Evolutionary conservation across 2,329 filamentous ascomycete genomes (phyloP).

Genomic region (Fusarium penzigii): DNA sequence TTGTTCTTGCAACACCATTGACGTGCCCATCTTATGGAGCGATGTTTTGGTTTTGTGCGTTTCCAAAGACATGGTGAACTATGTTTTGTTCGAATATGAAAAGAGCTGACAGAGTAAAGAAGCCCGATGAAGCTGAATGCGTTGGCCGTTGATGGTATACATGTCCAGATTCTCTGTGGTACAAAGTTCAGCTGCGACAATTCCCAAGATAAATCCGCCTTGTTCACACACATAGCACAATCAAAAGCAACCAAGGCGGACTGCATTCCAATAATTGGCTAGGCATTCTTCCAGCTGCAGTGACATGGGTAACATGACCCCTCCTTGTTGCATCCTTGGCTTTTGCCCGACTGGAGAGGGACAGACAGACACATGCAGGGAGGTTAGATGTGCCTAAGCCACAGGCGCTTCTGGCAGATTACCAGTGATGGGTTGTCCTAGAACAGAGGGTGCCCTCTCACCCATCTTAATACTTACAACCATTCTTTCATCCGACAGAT

Average conservation of each 20-base stretch:
- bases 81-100: not conserved
- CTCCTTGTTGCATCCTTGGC: not conserved
- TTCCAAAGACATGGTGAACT: conserved; percentile 9
- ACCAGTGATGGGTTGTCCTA: not conserved
- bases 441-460: not conserved
- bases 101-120: no score
- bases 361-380: not conserved
- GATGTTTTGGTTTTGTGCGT: conserved; percentile 2
- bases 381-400: not conserved
- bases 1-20: not conserved
- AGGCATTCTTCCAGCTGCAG: not conserved
- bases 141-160: not conserved
- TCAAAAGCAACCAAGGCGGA: not conserved
- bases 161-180: not conserved
- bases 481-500: not conserved
- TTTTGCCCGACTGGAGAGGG: conserved; percentile 8
- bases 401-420: conserved; percentile 10
- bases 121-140: no score
- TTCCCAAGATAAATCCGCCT: not conserved
- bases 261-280: not conserved
- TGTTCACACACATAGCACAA: not conserved
- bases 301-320: not conserved
- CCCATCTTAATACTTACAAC: not conserved
- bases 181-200: not conserved
- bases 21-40: conserved; percentile 10